Evolutionary conservation across 148 eudicot genomes (phyloP), one percentile per base, ranked within the genome.

Genomic region (Silene latifolia): DNA sequence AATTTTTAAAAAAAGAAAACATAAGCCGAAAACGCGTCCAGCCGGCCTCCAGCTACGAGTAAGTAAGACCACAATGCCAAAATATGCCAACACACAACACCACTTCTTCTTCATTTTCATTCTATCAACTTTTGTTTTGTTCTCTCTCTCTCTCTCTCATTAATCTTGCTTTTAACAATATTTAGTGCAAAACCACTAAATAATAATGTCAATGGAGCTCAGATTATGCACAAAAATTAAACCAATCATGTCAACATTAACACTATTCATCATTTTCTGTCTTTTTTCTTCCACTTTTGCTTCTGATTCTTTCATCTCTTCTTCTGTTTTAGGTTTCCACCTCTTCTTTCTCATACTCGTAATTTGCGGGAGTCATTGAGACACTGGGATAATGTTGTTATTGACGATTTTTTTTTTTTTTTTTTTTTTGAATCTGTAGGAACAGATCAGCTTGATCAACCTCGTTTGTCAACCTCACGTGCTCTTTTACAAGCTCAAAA

Each of bases 401-500:
- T 27, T 27, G 9, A 39, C 44, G 8, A 39, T 39, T 8, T 39
- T 74, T 63, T 10, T 46, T 8, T 8, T 54, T 0, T 24, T 32
- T n/a, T n/a, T n/a, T 56, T 0, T 39, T 3, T 17, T 20, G 14
- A 14, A 23, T 72, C 14, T 56, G 19, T 24, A 72, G 70, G 48
- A 63, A 19, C 47, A 25, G 71, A 64, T 56, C 63, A 62, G 62
- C n/a, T 72, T 19, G 47, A 23, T 15, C 54, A 65, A 13, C 75
- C 75, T 70, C 60, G 14, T 8, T 7, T 53, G 2, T 54, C 72
- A 17, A 56, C 72, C 4, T 69, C 75, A 2, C 78, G 78, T 56
- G 66, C 48, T 53, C 82, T 80, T 24, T 75, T 71, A 4, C 82
- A 80, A 66, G 79, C 79, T 69, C 79, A 54, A 23, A 60, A 71